A percentile compares a stretch with the other conserved stretches of the same genome.
Evolutionary conservation across 2,329 filamentous ascomycete species (phyloP).

Genomic region (Claviceps maximensis): DNA sequence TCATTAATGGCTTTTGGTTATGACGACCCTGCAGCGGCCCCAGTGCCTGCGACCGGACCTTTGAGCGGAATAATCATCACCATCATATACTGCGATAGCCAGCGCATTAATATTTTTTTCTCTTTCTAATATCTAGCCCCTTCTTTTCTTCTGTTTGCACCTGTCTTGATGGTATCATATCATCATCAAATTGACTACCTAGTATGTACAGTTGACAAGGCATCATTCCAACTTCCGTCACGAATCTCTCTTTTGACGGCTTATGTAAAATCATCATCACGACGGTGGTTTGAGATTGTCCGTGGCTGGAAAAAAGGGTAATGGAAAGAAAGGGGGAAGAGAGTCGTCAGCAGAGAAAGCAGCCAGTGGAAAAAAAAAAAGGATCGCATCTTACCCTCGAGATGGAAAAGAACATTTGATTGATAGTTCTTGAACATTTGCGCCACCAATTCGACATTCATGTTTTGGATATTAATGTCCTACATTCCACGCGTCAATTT

Average conservation of each 20-base stretch:
- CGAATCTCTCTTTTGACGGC: not conserved
- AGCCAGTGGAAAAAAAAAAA: not conserved
- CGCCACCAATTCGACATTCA: conserved; percentile 94
- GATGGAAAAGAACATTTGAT: conserved; percentile 90
- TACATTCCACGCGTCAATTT: conserved; percentile 22
- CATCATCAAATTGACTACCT: not conserved
- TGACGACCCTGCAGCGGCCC: not conserved
- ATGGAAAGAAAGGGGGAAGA: not conserved
- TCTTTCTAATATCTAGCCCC: too few relatives aligned
- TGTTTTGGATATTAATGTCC: conserved; percentile 98
- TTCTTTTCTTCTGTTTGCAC: too few relatives aligned
- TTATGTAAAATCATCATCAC: conserved; percentile 25
- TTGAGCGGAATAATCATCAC: not conserved
- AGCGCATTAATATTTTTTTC: not conserved
- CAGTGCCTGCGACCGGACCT: not conserved
- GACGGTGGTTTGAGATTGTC: conserved; percentile 70
- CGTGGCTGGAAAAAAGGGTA: conserved; percentile 51
- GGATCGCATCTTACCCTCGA: conserved; percentile 61
- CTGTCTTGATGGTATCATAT: not conserved
- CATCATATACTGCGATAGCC: too few relatives aligned
- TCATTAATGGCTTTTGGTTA: not conserved
- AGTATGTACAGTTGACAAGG: not conserved
- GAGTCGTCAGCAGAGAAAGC: conserved; percentile 1
- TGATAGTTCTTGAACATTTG: conserved; percentile 99
- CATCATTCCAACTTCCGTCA: not conserved